Base-by-base conservation (phyloP, 2,329 filamentous ascomycete genomes). In the Nemania abortiva region DNA sequence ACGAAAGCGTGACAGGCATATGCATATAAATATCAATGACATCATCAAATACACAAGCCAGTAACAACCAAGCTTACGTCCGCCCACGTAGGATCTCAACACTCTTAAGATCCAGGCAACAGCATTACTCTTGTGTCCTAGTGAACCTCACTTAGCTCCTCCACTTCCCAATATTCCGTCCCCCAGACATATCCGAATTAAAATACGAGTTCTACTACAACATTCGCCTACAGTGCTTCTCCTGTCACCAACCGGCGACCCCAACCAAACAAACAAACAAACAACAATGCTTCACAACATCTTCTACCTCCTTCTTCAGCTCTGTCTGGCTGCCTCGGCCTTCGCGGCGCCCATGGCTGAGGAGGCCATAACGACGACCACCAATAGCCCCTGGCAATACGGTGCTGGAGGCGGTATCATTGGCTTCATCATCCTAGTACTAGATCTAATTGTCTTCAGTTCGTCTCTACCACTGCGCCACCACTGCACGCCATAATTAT, bases 391-490 rank as follows among this genome's bases (percentile, higher is more conserved):
- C 10, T 88, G 86, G 85, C 84, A 88, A 65, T 89, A 88, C 56
- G 88, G 88, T 49, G 87, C 86, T 1, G 88, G 89, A 29, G 89
- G 89, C 18, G 89, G 89, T 1, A 83, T 90, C 42, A 56, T 90
- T 6, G 89, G 89, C 1, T 87, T 91, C 73, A 85, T 90, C 63
- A 82, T 91, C 3, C 78, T 91, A 29, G 79, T 91, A 15, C 81
- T 91, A 7, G 89, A 91, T 72, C 85, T 91, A 47, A 84, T 91
- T 39, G 87, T 89, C 47, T 89, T 86, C 77, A 84, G 89, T 91
- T 82, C 31, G 88, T 83, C 24, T 54, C 29, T 22, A 6, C 34
- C n/a, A 13, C 9, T 45, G n/a, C 45, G 10, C 55, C 5, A 3
- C 18, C n/a, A 34, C 13, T 29, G 5, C 18, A 24, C 20, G n/a